Evolutionary conservation across 768 basidiomycete species (phyloP).

Genomic region (Fomitopsis serialis): DNA sequence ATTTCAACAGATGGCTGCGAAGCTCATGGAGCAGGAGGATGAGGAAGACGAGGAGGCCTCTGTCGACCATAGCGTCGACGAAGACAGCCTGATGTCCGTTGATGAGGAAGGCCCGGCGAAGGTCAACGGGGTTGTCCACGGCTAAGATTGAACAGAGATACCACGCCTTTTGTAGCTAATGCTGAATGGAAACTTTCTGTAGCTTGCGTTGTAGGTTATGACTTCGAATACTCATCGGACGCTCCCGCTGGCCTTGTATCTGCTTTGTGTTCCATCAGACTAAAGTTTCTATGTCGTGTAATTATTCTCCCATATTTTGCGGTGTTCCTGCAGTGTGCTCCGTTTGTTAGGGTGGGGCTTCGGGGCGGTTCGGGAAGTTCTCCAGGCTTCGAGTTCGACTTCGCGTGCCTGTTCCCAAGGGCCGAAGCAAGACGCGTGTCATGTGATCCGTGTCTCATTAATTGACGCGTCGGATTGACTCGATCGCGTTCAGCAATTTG

Average conservation of each 20-base stretch:
- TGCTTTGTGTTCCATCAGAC: neutral
- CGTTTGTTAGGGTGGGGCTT: too few relatives aligned
- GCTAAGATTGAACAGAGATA: neutral
- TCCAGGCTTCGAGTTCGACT: too few relatives aligned
- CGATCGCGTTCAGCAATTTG: neutral
- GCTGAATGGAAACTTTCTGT: neutral
- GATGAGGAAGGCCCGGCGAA: constrained; percentile 19
- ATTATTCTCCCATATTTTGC: too few relatives aligned
- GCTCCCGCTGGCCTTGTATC: neutral
- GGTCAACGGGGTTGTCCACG: constrained; percentile 17
- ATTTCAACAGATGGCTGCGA: constrained; percentile 50
- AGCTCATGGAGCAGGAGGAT: constrained; percentile 43
- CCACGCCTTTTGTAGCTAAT: neutral
- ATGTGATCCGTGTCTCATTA: neutral
- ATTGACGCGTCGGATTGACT: neutral
- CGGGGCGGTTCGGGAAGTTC: too few relatives aligned
- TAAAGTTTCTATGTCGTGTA: too few relatives aligned
- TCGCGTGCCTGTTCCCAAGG: too few relatives aligned
- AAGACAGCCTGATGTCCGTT: constrained; percentile 18
- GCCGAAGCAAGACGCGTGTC: neutral
- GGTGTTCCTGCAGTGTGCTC: too few relatives aligned
- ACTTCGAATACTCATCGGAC: neutral
- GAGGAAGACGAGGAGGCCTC: constrained; percentile 21
- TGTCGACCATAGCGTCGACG: constrained; percentile 14
- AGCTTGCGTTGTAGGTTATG: neutral